phyloP scores from a whole-genome alignment of 768 basidiomycete genomes.

The Lyophyllum decastes region DNA sequence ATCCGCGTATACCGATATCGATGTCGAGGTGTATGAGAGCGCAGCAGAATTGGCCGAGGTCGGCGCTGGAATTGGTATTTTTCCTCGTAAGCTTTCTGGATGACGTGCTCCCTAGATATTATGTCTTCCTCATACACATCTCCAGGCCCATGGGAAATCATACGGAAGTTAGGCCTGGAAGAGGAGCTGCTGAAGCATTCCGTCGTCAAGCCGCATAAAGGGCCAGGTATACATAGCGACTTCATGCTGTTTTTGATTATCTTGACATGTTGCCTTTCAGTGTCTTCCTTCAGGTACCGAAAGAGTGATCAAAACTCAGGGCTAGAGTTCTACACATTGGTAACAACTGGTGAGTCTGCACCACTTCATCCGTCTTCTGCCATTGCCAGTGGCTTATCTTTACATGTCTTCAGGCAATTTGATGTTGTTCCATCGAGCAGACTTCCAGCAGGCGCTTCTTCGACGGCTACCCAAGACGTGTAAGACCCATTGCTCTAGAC shows the following conservation, averaged over 20 bases:
- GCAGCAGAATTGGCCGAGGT: slow-evolving; percentile 50
- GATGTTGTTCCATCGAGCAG: slow-evolving; percentile 62
- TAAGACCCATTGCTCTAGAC: slow-evolving; percentile 54
- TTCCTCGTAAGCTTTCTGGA: slow-evolving; percentile 38
- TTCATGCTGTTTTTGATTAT: background rate
- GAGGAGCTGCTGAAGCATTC: slow-evolving; percentile 41
- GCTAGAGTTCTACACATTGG: slow-evolving; percentile 50
- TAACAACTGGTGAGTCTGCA: slow-evolving; percentile 53
- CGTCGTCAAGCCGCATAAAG: slow-evolving; percentile 38
- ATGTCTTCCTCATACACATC: background rate
- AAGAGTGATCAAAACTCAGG: slow-evolving; percentile 63
- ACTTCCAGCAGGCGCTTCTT: slow-evolving; percentile 64
- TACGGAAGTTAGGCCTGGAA: slow-evolving; percentile 47
- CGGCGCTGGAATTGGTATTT: slow-evolving; percentile 65
- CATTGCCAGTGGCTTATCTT: slow-evolving; percentile 10
- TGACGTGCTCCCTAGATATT: slow-evolving; percentile 7
- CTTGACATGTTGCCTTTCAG: slow-evolving; percentile 30
- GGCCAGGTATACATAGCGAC: slow-evolving; percentile 33
- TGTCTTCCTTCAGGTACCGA: slow-evolving; percentile 52
- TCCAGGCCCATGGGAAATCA: slow-evolving; percentile 50
- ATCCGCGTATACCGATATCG: slow-evolving; percentile 51
- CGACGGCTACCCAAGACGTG: slow-evolving; percentile 45
- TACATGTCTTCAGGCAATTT: slow-evolving; percentile 40
- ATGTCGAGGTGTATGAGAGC: slow-evolving; percentile 58
- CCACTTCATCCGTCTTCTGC: background rate